Base-by-base conservation (phyloP, 75 land plant genomes). In the Adiantum capillusveneris region DNA sequence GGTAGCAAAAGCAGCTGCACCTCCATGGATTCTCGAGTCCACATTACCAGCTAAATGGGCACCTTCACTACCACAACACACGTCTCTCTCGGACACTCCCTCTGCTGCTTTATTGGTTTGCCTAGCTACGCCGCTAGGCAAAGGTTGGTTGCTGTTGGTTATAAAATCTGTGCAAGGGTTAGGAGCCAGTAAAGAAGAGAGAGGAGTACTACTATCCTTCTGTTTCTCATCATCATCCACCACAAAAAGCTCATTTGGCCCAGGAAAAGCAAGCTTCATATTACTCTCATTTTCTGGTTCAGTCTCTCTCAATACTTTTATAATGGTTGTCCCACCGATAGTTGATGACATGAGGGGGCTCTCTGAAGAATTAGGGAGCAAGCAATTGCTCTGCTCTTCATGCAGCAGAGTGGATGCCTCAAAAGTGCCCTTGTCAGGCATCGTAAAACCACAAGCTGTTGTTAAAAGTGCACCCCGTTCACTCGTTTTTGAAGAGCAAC, bases 1-100 rank as follows among this genome's bases (percentile, higher is more conserved):
- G 7, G 72, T 70, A 25, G 75, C 55, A 9, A 72, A 18, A 28
- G 70, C 70, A 9, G 53, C 44, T 12, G 26, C 31, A 17, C 63
- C 61, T 34, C 70, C 63, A 30, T 72, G 70, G 7, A 72, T 70
- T 5, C 70, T 71, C 0, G 53, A 39, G 31, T 72, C 75, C n/a
- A n/a, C n/a, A n/a, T n/a, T n/a, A n/a, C n/a, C n/a, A n/a, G n/a
- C n/a, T n/a, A n/a, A n/a, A n/a, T n/a, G n/a, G n/a, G n/a, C n/a
- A n/a, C n/a, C n/a, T n/a, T n/a, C n/a, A n/a, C n/a, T n/a, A n/a
- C n/a, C n/a, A n/a, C n/a, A n/a, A n/a, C n/a, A n/a, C n/a, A n/a
- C n/a, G n/a, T n/a, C n/a, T n/a, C n/a, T n/a, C n/a, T n/a, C n/a
- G n/a, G n/a, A n/a, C n/a, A n/a, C n/a, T n/a, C n/a, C n/a, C n/a